phyloP scores from a whole-genome alignment of 2,329 filamentous ascomycete species.

The Claviceps digitariae region DNA sequence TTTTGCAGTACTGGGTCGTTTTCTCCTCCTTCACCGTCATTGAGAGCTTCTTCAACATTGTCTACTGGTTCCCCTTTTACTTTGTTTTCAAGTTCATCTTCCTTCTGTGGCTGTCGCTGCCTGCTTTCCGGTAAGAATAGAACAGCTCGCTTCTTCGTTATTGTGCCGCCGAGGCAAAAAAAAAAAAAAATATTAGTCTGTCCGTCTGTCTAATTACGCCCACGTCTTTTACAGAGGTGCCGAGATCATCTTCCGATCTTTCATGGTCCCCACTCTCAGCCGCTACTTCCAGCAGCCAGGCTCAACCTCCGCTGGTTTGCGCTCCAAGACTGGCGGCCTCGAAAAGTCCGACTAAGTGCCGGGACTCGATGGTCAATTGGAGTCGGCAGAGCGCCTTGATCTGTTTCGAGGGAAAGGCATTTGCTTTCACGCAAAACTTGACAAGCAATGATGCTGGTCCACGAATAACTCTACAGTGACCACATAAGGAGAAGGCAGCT shows the following conservation, averaged over 20 bases:
- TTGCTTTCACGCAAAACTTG: not conserved
- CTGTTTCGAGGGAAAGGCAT: not conserved
- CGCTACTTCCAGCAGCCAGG: slow-evolving; percentile 67
- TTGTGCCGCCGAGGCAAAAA: not conserved
- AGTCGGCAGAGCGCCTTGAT: not conserved
- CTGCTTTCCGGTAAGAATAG: slow-evolving; percentile 67
- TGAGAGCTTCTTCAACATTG: slow-evolving; percentile 70
- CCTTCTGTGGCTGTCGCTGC: slow-evolving; percentile 94
- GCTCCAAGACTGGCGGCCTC: slow-evolving; percentile 70
- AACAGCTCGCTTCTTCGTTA: not conserved
- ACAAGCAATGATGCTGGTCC: not conserved
- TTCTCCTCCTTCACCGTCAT: slow-evolving; percentile 71
- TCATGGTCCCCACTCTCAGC: slow-evolving; percentile 80
- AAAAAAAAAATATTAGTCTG: not conserved
- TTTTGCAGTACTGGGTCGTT: slow-evolving; percentile 70
- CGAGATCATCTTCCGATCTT: slow-evolving; percentile 91
- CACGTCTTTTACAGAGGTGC: slow-evolving; percentile 52
- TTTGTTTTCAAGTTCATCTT: slow-evolving; percentile 99
- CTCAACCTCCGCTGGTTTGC: slow-evolving; percentile 75
- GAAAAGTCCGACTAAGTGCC: slow-evolving; percentile 51
- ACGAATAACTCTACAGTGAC: not conserved
- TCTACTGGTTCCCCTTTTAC: slow-evolving; percentile 98
- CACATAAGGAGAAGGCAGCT: not conserved
- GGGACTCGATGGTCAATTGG: not conserved
- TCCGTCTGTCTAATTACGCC: not conserved